Conservation (phyloP, 2,329 filamentous ascomycete genomes). For the Blastomyces parvus region DNA sequence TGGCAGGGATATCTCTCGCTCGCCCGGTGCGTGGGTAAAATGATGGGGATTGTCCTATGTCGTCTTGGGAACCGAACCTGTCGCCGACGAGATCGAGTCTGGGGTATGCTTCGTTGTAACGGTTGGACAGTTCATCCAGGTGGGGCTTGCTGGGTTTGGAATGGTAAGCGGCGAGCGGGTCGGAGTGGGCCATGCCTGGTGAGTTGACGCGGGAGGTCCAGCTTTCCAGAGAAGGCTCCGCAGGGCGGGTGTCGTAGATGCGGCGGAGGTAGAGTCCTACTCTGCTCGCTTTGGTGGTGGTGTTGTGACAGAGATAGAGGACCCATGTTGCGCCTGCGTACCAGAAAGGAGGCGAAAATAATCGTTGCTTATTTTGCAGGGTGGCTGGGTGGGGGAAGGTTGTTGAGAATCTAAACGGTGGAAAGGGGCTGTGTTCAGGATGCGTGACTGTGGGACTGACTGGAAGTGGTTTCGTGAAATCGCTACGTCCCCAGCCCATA, state of each 20-base stretch:
- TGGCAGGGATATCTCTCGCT: background rate
- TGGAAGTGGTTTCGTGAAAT: background rate
- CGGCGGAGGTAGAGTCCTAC: constrained; percentile 1
- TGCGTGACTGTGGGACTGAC: background rate
- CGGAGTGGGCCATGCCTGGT: background rate
- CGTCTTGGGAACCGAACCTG: background rate
- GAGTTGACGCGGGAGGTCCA: background rate
- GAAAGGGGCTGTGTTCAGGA: background rate
- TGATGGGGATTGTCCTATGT: background rate
- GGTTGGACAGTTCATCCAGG: background rate
- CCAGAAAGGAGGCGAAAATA: constrained; percentile 1
- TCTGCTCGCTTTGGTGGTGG: background rate
- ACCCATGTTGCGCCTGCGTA: constrained; percentile 1
- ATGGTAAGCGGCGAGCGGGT: background rate
- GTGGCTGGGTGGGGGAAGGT: background rate
- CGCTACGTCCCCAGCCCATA: background rate
- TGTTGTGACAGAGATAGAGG: background rate
- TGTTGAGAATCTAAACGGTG: background rate
- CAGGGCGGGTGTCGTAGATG: background rate
- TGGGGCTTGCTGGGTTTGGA: background rate
- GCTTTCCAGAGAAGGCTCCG: background rate
- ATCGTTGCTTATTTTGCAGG: background rate
- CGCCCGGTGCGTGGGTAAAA: background rate
- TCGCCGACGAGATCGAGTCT: background rate
- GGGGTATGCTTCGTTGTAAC: background rate